Base-by-base conservation (phyloP, 768 basidiomycete genomes). In the Mrakia frigida region DNA sequence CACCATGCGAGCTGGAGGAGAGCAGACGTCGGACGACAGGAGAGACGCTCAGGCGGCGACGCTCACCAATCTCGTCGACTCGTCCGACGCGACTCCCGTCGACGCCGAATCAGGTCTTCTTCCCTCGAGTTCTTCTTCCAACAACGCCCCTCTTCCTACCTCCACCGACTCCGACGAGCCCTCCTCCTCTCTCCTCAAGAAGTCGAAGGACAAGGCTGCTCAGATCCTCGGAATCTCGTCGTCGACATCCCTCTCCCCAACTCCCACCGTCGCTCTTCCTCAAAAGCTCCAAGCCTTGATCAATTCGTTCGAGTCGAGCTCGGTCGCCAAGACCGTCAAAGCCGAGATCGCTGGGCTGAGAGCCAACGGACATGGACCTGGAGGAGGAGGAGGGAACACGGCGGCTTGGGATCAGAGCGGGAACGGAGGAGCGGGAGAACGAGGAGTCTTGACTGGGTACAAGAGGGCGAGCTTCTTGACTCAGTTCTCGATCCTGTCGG, bases 401-500 rank as follows among this genome's bases (percentile, higher is more conserved):
- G 69, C 43, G 1, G 68, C 74, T 14, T 75, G 68, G 56, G 71
- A 72, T 43, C 46, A 70, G 41, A 72, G 70, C 35, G 52, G 50
- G 53, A 50, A 31, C 35, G 52, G 35, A 28, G 46, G 70, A 50
- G 50, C 74, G 0, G 35, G 50, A 53, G 56, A 79, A 63, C 52
- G 65, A 63, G 71, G 83, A 25, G 81, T 83, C 35, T 70, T 84
- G 56, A 77, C 81, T 25, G 83, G 82, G 11, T 85, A 82, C 80
- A 81, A 91, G 83, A 87, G 93, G 74, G 97, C 96, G 10, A 90
- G 88, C 78, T 94, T 90, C 88, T 86, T 86, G 60, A 95, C 91
- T 25, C 97, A 99, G 85, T 98, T 99, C 81, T 88, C 88, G 82
- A 95, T 98, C 75, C 84, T 99, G 82, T 97, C 94, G 82, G 95